Base-by-base conservation (phyloP, 1,284 basidiomycete genomes). In the Xerocomus nothofagi region DNA sequence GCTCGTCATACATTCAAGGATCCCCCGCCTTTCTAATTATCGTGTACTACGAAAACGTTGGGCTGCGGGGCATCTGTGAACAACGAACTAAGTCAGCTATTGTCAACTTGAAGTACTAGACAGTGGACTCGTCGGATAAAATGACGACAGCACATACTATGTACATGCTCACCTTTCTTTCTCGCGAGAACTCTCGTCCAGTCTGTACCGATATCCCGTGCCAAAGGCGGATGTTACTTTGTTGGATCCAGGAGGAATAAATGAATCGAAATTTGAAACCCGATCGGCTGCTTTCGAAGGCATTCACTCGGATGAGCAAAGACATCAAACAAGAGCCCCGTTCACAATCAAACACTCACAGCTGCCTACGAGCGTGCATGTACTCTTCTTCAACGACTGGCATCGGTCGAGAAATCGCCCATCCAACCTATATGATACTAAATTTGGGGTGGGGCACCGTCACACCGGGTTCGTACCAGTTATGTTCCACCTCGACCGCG, bases 21-120 rank as follows among this genome's bases (percentile, higher is more conserved):
- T 86, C 86, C 56, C n/a, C 77, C 76, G n/a, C 91, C 92, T 56
- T 88, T 84, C 87, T 90, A 90, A 71, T 92, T 88, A 78, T 91
- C 89, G 57, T 91, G 89, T 6, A 88, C 86, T 6, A 88, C 86
- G 56, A 89, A 88, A 49, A 86, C 89, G 62, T 95, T 94, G 79
- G 61, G 60, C 4, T 33, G 2, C 14, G 47, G 47, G 15, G 6
- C 17, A 32, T 8, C 47, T 49, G 12, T 3, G n/a, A 18, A 36
- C 4, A 24, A 26, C 4, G 10, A 21, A 4, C 17, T 29, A 4
- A 33, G 24, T 20, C 17, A 14, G 39, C 11, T 4, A 5, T n/a
- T 17, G 10, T n/a, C n/a, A n/a, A n/a, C n/a, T n/a, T n/a, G n/a
- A n/a, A n/a, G 9, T 21, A 38, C 37, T 6, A 29, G 8, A 30